Base-by-base conservation (phyloP, 2,329 filamentous ascomycete species). In the Xylaria polymorpha region DNA sequence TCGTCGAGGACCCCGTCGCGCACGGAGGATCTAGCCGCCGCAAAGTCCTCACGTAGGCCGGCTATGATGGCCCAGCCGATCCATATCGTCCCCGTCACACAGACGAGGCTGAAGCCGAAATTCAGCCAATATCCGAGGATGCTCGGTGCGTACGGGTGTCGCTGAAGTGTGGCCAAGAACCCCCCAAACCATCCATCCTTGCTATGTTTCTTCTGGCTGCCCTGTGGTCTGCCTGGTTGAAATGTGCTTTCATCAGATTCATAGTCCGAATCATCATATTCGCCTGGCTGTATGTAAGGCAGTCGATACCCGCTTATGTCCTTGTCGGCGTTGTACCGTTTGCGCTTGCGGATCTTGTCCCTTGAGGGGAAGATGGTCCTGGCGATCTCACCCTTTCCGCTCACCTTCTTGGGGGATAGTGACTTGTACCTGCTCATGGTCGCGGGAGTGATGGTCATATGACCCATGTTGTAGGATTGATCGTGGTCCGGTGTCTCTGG, bases 11-110 rank as follows among this genome's bases (percentile, higher is more conserved):
- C 88, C 15, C 89, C 87, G 1, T 87, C 84, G n/a, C 90, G 88
- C 14, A 90, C 90, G 64, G 89, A 88, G 53, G 91, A 86, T 10
- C 91, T 89, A 43, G 92, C 92, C 61, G 91, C 88, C 69, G 90
- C 85, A 41, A 97, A 90, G 78, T 98, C 94, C 29, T 87, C 85
- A 15, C 90, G 89, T 61, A 96, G 89, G 9, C 92, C 91, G 15
- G 85, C 83, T 72, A 92, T 88, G 74, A 93, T 87, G 1, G 87
- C 85, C 82, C 91, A 93, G 41, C 93, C 84, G 51, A 93, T 83
- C 79, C 91, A 95, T 48, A 89, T 81, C 1, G 71, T 70, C 22
- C 68, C 73, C 0, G 64, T 59, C 10, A 77, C 70, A 25, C 70
- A 75, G 73, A 83, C 85, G 56, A 90, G 78, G 77, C 93, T 94